phyloP scores from a whole-genome alignment of 1,284 basidiomycete genomes.

The Ustilago sp. region DNA sequence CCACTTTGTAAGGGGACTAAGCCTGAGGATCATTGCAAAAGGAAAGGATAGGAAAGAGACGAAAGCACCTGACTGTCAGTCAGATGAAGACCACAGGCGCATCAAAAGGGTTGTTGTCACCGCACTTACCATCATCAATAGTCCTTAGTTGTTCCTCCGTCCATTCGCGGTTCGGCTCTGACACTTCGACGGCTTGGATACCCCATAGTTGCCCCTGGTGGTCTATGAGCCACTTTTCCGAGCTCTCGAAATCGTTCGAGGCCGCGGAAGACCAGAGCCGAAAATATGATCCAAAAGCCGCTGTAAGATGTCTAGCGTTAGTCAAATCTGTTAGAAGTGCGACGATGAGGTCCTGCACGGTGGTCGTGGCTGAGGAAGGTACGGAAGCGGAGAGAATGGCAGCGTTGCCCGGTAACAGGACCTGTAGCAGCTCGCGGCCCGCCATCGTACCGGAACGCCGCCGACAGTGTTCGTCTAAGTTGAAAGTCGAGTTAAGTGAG shows the following conservation, averaged over 20 bases:
- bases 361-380: conserved; percentile 32
- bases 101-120: background rate
- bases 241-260: conserved; percentile 45
- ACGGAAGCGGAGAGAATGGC: conserved; percentile 52
- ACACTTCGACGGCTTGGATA: conserved; percentile 46
- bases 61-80: background rate
- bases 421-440: conserved; percentile 52
- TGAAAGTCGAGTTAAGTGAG: background rate
- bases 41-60: background rate
- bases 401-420: conserved; percentile 54
- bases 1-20: conserved; percentile 32
- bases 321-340: conserved; percentile 49
- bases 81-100: background rate
- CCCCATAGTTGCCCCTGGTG: conserved; percentile 52
- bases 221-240: conserved; percentile 54
- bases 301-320: conserved; percentile 40
- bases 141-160: conserved; percentile 39
- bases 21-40: background rate
- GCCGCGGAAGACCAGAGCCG: conserved; percentile 46
- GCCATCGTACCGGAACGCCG: conserved; percentile 17
- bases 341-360: conserved; percentile 45
- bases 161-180: conserved; percentile 57
- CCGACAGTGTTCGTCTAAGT: background rate
- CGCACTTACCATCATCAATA: conserved; percentile 38
- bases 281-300: conserved; percentile 53